Evolutionary conservation across 805 yeast genomes (phyloP).

Genomic region (Saturnispora hagleri): DNA sequence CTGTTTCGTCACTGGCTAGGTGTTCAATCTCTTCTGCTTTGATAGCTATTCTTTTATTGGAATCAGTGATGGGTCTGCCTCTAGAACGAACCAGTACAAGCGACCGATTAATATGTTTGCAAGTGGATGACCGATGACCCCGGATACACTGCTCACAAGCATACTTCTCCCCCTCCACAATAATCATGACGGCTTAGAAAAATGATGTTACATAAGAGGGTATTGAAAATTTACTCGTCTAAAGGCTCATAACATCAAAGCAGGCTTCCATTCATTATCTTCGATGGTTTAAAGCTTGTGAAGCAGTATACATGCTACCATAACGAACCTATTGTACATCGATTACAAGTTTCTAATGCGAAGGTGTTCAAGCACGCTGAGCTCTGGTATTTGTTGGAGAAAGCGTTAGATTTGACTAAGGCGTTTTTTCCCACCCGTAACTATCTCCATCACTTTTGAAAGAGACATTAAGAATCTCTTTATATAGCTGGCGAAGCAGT

Average conservation of each 20-base stretch:
- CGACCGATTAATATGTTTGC: slow-evolving; percentile 74
- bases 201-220: background rate
- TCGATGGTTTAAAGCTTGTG: background rate
- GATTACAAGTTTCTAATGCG: background rate
- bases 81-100: slow-evolving; percentile 81
- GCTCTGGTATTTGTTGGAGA: background rate
- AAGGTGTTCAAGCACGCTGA: background rate
- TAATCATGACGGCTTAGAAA: slow-evolving; percentile 42
- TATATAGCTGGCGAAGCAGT: no score
- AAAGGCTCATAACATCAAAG: background rate
- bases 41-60: slow-evolving; percentile 51
- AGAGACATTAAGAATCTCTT: background rate
- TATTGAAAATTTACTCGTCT: background rate
- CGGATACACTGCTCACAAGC: slow-evolving; percentile 84
- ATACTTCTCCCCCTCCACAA: slow-evolving; percentile 70
- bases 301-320: no score
- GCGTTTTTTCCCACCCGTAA: background rate
- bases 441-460: background rate
- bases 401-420: background rate
- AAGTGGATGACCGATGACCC: slow-evolving; percentile 85
- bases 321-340: background rate
- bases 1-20: background rate
- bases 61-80: slow-evolving; percentile 70
- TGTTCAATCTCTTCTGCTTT: slow-evolving; percentile 33
- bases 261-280: background rate